Conservation (phyloP, 129 eudicot species). For the Gnaphalium uliginosum region DNA sequence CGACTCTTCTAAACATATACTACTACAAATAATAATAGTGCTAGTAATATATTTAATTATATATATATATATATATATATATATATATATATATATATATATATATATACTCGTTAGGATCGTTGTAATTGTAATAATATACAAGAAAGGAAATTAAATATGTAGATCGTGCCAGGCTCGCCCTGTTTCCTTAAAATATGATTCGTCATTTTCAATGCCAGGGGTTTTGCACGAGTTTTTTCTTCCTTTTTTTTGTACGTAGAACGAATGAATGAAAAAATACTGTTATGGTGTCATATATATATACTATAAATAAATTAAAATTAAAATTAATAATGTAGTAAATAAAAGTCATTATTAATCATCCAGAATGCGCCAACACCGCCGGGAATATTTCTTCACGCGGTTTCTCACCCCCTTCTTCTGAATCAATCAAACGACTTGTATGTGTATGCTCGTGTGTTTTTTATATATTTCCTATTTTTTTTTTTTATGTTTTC, state of each 20-base stretch:
- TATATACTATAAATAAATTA: no score
- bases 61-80: no score
- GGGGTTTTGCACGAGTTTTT: slow-evolving; percentile 2
- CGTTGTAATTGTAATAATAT: not conserved
- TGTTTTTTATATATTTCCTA: no score
- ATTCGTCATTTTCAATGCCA: slow-evolving; percentile 16
- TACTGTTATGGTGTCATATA: no score
- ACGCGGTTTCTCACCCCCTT: slow-evolving; percentile 20
- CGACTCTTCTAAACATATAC: no score
- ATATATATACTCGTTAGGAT: not conserved
- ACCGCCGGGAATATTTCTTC: slow-evolving; percentile 15
- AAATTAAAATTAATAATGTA: no score
- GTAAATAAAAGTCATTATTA: no score
- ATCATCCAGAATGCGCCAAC: slow-evolving; percentile 8
- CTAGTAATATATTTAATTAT: not conserved
- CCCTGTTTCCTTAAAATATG: not conserved
- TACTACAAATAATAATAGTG: not conserved
- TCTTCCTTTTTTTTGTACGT: not conserved
- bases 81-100: no score
- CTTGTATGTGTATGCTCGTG: not conserved
- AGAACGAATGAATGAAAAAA: no score
- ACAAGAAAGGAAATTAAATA: not conserved
- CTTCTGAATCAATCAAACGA: not conserved
- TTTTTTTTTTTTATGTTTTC: not conserved
- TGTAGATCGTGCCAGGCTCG: slow-evolving; percentile 38